phyloP scores from a whole-genome alignment of 1,284 basidiomycete genomes.

The Ustilago vetiveriae region DNA sequence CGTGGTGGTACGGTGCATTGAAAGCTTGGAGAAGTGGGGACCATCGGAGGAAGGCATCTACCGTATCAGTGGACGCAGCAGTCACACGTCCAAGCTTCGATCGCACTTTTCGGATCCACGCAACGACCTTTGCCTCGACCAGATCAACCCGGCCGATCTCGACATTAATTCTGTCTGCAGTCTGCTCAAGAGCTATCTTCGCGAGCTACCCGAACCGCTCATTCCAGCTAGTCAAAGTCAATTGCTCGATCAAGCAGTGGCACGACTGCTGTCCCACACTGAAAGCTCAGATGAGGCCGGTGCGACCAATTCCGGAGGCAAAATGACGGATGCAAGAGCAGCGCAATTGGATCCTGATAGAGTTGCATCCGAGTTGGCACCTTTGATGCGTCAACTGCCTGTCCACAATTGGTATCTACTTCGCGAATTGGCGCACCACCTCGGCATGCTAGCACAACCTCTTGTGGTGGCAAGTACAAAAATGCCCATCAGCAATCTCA shows the following conservation, averaged over 20 bases:
- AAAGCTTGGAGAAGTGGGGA: constrained; percentile 61
- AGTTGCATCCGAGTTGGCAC: constrained; percentile 18
- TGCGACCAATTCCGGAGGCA: background rate
- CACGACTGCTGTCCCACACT: constrained; percentile 8
- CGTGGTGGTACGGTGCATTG: constrained; percentile 60
- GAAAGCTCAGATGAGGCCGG: background rate
- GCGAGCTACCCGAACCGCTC: constrained; percentile 58
- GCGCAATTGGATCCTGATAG: constrained; percentile 5
- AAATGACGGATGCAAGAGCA: constrained; percentile 12
- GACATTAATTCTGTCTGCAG: constrained; percentile 66
- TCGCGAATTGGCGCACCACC: constrained; percentile 57
- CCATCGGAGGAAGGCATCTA: constrained; percentile 63
- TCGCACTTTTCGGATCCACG: constrained; percentile 43
- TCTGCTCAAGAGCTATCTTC: constrained; percentile 61
- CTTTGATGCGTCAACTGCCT: constrained; percentile 44
- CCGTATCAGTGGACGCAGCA: constrained; percentile 59
- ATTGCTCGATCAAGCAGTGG: constrained; percentile 34
- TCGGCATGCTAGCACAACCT: constrained; percentile 40
- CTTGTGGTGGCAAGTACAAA: constrained; percentile 52
- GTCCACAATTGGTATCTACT: constrained; percentile 62
- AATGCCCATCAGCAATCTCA: constrained; percentile 63
- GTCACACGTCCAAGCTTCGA: constrained; percentile 59
- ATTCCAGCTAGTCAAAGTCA: constrained; percentile 25
- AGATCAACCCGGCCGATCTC: constrained; percentile 60
- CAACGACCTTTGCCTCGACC: constrained; percentile 50